Conservation (phyloP, 1,284 basidiomycete species). For the Papiliotrema nemorosa region DNA sequence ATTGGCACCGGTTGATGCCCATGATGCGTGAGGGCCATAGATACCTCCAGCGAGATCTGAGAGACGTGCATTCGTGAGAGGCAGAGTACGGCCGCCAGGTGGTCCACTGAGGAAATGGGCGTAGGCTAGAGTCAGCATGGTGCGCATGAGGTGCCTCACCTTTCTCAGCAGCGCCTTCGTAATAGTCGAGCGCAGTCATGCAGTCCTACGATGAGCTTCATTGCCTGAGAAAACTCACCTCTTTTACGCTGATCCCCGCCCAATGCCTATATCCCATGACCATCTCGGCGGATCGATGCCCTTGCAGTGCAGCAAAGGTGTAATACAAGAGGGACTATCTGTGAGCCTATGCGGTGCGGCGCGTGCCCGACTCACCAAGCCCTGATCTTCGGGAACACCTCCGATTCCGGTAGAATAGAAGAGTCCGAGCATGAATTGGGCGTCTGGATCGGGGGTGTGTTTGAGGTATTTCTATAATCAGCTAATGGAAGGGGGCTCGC, state of each 20-base stretch:
- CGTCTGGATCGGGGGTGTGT: constrained; percentile 60
- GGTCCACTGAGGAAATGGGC: constrained; percentile 74
- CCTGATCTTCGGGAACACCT: constrained; percentile 54
- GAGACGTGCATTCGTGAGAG: constrained; percentile 73
- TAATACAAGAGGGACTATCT: constrained; percentile 77
- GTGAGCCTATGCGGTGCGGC: constrained; percentile 50
- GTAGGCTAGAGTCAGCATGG: constrained; percentile 57
- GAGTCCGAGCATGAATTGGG: constrained; percentile 79
- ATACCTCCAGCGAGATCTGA: constrained; percentile 89
- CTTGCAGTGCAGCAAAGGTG: constrained; percentile 85
- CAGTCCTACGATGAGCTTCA: constrained; percentile 56
- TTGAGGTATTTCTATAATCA: constrained; percentile 55
- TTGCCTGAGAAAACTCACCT: constrained; percentile 44
- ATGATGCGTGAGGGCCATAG: constrained; percentile 80
- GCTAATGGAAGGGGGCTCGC: neutral
- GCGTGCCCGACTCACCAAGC: constrained; percentile 49
- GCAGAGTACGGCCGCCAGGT: constrained; percentile 82
- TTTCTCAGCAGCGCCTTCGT: constrained; percentile 78
- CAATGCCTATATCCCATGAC: constrained; percentile 91
- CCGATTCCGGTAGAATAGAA: constrained; percentile 82
- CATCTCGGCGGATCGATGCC: constrained; percentile 84
- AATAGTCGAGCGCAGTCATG: constrained; percentile 74
- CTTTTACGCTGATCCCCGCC: constrained; percentile 86
- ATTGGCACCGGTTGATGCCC: constrained; percentile 64
- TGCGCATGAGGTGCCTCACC: constrained; percentile 52